These are phyloP conservation scores for Pythium rhizo-oryzae DNA, from an alignment of 352 stramenopile species.

Conservation along the genomic window DNA sequence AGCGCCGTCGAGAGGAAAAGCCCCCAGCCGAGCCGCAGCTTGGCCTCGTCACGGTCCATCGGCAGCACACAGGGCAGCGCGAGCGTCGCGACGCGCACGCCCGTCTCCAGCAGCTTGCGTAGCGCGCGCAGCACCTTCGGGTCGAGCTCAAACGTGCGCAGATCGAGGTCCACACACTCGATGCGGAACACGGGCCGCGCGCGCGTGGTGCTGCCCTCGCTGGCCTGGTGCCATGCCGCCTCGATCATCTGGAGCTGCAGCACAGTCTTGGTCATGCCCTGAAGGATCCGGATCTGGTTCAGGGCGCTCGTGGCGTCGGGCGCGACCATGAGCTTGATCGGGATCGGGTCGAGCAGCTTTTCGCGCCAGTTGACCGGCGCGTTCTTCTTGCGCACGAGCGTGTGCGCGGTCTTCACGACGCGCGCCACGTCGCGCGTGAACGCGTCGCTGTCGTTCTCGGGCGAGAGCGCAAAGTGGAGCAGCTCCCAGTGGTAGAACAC, in stretches of 20 bases:
- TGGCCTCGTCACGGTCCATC: neutral
- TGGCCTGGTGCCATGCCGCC: neutral
- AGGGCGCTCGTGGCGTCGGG: neutral
- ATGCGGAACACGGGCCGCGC: constrained; percentile 3
- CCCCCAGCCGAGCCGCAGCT: no score
- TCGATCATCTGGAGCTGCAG: constrained; percentile 12
- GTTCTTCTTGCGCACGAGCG: neutral
- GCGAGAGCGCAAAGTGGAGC: constrained; percentile 2
- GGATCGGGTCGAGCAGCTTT: constrained; percentile 4
- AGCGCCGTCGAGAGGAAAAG: constrained; percentile 7
- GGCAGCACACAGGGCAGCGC: neutral
- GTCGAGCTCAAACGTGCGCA: neutral
- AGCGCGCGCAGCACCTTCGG: constrained; percentile 1
- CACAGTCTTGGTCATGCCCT: constrained; percentile 8
- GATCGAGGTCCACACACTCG: neutral
- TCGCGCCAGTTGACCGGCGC: constrained; percentile 8
- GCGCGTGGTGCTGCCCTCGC: neutral
- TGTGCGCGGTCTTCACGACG: neutral
- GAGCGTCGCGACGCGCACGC: neutral
- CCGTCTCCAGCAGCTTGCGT: constrained; percentile 2
- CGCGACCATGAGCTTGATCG: constrained; percentile 6
- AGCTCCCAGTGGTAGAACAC: constrained; percentile 10
- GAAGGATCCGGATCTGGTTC: constrained; percentile 11
- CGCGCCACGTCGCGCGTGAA: constrained; percentile 1
- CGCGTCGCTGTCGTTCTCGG: neutral